phyloP scores from a whole-genome alignment of 176 grass and related monocot species.

The Puya raimondii region DNA sequence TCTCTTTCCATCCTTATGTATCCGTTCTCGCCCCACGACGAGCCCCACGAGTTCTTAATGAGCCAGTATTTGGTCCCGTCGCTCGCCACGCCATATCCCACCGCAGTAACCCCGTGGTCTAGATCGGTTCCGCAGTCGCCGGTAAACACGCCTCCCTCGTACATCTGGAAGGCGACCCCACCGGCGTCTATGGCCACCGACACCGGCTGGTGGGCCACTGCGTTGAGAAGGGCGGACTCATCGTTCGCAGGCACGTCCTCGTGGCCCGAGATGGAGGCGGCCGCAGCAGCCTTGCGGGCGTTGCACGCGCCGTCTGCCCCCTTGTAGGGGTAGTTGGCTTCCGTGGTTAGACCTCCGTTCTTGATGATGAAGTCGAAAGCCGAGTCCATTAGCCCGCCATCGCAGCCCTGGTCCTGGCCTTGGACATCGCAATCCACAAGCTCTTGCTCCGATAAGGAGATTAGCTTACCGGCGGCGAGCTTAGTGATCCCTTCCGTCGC shows the following conservation, averaged over 20 bases:
- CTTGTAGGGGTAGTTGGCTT: slow-evolving; percentile 49
- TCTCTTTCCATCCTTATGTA: slow-evolving; percentile 36
- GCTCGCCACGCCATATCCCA: slow-evolving; percentile 39
- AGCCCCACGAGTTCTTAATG: slow-evolving; percentile 63
- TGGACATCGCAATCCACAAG: slow-evolving; percentile 56
- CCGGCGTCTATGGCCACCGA: slow-evolving; percentile 43
- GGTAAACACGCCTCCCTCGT: slow-evolving; percentile 39
- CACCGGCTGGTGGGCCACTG: slow-evolving; percentile 45
- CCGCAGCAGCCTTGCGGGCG: background rate
- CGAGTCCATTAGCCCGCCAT: slow-evolving; percentile 46
- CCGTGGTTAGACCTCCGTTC: slow-evolving; percentile 31
- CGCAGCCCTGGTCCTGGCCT: slow-evolving; percentile 43
- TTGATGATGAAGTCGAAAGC: slow-evolving; percentile 41
- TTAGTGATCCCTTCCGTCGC: slow-evolving; percentile 43
- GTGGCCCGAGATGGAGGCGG: slow-evolving; percentile 23
- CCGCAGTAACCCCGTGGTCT: slow-evolving; percentile 43
- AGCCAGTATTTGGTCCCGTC: slow-evolving; percentile 45
- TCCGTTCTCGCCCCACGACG: slow-evolving; percentile 42
- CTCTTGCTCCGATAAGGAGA: slow-evolving; percentile 57
- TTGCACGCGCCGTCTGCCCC: slow-evolving; percentile 29
- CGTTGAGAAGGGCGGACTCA: slow-evolving; percentile 34
- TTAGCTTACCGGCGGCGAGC: slow-evolving; percentile 30
- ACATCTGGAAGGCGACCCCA: slow-evolving; percentile 37
- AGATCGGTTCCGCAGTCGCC: slow-evolving; percentile 38
- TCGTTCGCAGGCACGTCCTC: slow-evolving; percentile 46